Evolutionary conservation across 2,329 filamentous ascomycete genomes (phyloP).

Genomic region (Gaeumannomyces sp.): DNA sequence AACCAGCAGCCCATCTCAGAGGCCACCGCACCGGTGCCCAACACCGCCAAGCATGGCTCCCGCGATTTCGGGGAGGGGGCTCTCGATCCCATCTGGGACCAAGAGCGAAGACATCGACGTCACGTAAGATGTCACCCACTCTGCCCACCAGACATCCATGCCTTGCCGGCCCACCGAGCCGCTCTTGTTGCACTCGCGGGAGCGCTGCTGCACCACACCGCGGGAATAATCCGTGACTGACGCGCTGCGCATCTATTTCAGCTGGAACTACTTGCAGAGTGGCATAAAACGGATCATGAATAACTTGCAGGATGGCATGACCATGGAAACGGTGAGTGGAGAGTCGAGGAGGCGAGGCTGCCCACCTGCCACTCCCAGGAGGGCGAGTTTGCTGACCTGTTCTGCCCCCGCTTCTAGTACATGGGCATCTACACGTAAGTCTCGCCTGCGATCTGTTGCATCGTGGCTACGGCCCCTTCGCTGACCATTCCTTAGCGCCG

Average conservation of each 20-base stretch:
- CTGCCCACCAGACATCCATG: background rate
- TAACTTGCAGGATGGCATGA: conserved; percentile 84
- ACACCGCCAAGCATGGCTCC: background rate
- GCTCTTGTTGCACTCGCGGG: background rate
- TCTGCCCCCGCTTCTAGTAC: conserved; percentile 49
- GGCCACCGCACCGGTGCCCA: background rate
- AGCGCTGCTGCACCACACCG: background rate
- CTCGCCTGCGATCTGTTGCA: background rate
- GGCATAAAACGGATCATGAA: conserved; percentile 93
- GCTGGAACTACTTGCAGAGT: conserved; percentile 83
- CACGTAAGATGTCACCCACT: conserved; percentile 14
- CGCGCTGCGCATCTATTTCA: conserved; percentile 27
- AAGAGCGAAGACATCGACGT: conserved; percentile 17
- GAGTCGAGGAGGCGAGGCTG: background rate
- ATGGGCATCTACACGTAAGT: conserved; percentile 91
- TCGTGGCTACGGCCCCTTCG: background rate
- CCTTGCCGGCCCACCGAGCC: background rate
- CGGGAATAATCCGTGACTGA: background rate
- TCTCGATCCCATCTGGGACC: background rate
- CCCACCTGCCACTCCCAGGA: conserved; percentile 4
- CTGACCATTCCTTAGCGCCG: conserved; percentile 55
- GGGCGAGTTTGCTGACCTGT: conserved; percentile 1
- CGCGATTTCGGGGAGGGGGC: background rate
- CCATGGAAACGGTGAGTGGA: conserved; percentile 71
- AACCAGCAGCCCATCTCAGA: background rate